Evolutionary conservation across 1,139 yeast species (phyloP).

Genomic region (Kurtzmaniella natalensis): DNA sequence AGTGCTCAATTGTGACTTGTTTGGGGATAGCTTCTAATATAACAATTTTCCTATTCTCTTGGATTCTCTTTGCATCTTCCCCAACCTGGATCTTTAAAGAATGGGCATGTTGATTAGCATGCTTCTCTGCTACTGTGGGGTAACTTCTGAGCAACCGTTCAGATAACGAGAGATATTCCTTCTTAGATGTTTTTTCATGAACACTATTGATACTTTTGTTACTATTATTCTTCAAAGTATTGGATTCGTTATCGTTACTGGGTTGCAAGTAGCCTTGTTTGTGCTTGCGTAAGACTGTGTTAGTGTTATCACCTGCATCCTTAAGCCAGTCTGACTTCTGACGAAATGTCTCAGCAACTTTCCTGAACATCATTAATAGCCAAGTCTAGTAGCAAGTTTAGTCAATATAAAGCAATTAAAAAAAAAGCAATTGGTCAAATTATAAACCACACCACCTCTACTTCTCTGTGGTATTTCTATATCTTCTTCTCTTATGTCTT

Average conservation of each 20-base stretch:
- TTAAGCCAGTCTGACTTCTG: neutral
- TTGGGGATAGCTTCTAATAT: conserved; percentile 10
- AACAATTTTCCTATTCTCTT: conserved; percentile 5
- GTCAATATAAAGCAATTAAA: too few relatives aligned
- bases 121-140: neutral
- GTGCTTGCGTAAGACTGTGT: too few relatives aligned
- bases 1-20: conserved; percentile 2
- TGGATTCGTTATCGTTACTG: too few relatives aligned
- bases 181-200: too few relatives aligned
- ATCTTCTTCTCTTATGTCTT: too few relatives aligned
- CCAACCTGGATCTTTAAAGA: too few relatives aligned
- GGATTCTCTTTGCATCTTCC: conserved; percentile 31
- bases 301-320: neutral
- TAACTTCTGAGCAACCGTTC: neutral
- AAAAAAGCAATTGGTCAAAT: too few relatives aligned
- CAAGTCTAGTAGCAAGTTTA: too few relatives aligned
- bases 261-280: too few relatives aligned
- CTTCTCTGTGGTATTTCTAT: too few relatives aligned
- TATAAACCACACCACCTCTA: too few relatives aligned
- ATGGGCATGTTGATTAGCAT: conserved; percentile 3
- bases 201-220: too few relatives aligned
- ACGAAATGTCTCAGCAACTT: neutral
- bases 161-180: neutral
- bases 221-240: neutral
- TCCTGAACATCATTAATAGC: neutral